These are phyloP conservation scores for Calonectria pauciramosa DNA, from an alignment of 2,329 filamentous ascomycete species.

Conservation along the genomic window DNA sequence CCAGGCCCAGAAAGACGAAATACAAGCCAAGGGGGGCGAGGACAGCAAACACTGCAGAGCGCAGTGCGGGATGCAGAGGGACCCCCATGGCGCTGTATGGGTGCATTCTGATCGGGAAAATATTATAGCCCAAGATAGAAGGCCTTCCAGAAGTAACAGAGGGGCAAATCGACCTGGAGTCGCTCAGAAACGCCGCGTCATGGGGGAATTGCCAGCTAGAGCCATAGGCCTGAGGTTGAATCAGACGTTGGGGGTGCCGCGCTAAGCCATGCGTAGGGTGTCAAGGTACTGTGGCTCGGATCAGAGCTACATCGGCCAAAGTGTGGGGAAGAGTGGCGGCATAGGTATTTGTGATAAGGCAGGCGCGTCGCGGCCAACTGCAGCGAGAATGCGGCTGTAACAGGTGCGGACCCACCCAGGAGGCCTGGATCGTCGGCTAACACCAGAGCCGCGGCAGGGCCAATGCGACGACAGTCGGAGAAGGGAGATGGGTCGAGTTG, in stretches of 20 bases:
- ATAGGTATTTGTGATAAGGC: constrained; percentile 34
- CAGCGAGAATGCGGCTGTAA: constrained; percentile 40
- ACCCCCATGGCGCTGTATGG: constrained; percentile 31
- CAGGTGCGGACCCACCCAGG: constrained; percentile 31
- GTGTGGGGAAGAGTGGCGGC: constrained; percentile 17
- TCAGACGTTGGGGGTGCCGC: constrained; percentile 38
- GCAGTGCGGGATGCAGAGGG: constrained; percentile 41
- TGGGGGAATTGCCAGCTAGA: constrained; percentile 16
- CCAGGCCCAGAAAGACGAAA: constrained; percentile 72
- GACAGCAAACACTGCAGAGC: constrained; percentile 63
- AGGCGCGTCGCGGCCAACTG: constrained; percentile 36
- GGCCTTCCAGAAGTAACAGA: constrained; percentile 4
- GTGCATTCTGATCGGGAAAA: neutral
- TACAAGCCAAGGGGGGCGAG: constrained; percentile 75
- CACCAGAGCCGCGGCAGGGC: constrained; percentile 39
- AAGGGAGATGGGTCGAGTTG: constrained; percentile 7
- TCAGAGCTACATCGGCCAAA: constrained; percentile 35
- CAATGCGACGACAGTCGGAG: constrained; percentile 35
- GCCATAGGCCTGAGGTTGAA: constrained; percentile 42
- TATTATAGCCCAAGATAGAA: neutral
- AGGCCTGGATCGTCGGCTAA: constrained; percentile 31
- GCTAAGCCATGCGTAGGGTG: constrained; percentile 34
- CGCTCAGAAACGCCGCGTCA: constrained; percentile 14
- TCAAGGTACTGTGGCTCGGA: constrained; percentile 24
- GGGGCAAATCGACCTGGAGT: constrained; percentile 3